Conservation (phyloP, 2,329 filamentous ascomycete species). For the Ophiostoma ips region DNA sequence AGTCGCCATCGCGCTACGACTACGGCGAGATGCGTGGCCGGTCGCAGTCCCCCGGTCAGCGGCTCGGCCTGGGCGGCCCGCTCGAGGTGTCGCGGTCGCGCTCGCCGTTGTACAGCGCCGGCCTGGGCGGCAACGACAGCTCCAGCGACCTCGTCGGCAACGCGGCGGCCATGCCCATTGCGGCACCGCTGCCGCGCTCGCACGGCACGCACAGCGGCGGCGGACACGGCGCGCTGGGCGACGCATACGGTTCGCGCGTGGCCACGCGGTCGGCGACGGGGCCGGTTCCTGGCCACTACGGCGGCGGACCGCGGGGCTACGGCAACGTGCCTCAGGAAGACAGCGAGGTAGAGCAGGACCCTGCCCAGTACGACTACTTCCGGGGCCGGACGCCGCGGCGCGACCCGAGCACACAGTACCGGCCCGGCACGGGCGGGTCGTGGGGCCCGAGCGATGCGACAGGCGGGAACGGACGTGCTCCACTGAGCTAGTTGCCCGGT, state of each 20-base stretch:
- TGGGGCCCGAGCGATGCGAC: slow-evolving; percentile 9
- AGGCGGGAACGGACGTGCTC: slow-evolving; percentile 3
- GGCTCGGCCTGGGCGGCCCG: slow-evolving; percentile 14
- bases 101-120: slow-evolving; percentile 32
- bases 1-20: slow-evolving; percentile 9
- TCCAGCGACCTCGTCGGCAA: slow-evolving; percentile 36
- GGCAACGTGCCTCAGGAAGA: slow-evolving; percentile 44
- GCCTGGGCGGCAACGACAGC: slow-evolving; percentile 34
- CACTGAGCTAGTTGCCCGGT: slow-evolving; percentile 11
- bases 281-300: slow-evolving; percentile 33
- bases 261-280: slow-evolving; percentile 8
- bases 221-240: not conserved
- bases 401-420: slow-evolving; percentile 4
- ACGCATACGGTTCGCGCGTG: not conserved
- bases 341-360: slow-evolving; percentile 25
- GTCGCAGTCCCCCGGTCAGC: slow-evolving; percentile 13
- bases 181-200: slow-evolving; percentile 6
- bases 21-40: slow-evolving; percentile 4
- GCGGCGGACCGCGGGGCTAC: slow-evolving; percentile 45
- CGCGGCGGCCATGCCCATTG: slow-evolving; percentile 37
- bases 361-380: slow-evolving; percentile 44
- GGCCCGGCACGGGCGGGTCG: not conserved
- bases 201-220: not conserved
- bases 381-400: slow-evolving; percentile 22
- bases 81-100: slow-evolving; percentile 22